These are phyloP conservation scores for Aspergillus sp. DNA, from an alignment of 2,329 filamentous ascomycete species.

Conservation along the genomic window DNA sequence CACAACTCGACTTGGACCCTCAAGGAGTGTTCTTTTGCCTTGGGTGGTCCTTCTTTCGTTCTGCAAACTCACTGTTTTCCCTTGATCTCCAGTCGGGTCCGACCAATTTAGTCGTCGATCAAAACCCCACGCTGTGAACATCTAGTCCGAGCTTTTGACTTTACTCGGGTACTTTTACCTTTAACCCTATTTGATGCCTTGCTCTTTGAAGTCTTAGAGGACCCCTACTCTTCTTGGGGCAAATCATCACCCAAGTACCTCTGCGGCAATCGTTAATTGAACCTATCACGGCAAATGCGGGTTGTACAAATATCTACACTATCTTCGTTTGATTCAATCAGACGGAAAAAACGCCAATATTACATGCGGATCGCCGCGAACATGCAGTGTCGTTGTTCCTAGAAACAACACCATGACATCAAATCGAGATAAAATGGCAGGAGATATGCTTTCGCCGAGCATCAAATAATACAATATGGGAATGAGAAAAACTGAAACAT, in stretches of 20 bases:
- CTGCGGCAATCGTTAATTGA: background rate
- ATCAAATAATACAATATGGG: slow-evolving; percentile 28
- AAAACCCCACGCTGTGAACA: slow-evolving; percentile 12
- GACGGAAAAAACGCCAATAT: slow-evolving; percentile 26
- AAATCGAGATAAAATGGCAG: slow-evolving; percentile 18
- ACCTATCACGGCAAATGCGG: slow-evolving; percentile 6
- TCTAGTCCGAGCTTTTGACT: slow-evolving; percentile 1
- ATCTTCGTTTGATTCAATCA: slow-evolving; percentile 22
- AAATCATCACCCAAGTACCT: background rate
- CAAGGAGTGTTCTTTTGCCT: background rate
- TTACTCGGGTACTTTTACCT: background rate
- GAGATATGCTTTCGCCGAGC: slow-evolving; percentile 24
- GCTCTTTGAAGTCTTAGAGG: background rate
- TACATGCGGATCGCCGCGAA: slow-evolving; percentile 30
- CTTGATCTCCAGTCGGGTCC: background rate
- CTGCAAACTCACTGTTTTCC: slow-evolving; percentile 10
- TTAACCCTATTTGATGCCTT: background rate
- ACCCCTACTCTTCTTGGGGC: background rate
- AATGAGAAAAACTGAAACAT: slow-evolving; percentile 17
- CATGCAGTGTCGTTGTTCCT: slow-evolving; percentile 25
- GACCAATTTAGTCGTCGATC: slow-evolving; percentile 3
- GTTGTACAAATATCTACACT: slow-evolving; percentile 21
- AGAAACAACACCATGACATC: slow-evolving; percentile 25
- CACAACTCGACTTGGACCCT: background rate
- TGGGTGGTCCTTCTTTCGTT: background rate